Base-by-base conservation (phyloP, 805 yeast species). In the Kluyveromyces lactis region DNA sequence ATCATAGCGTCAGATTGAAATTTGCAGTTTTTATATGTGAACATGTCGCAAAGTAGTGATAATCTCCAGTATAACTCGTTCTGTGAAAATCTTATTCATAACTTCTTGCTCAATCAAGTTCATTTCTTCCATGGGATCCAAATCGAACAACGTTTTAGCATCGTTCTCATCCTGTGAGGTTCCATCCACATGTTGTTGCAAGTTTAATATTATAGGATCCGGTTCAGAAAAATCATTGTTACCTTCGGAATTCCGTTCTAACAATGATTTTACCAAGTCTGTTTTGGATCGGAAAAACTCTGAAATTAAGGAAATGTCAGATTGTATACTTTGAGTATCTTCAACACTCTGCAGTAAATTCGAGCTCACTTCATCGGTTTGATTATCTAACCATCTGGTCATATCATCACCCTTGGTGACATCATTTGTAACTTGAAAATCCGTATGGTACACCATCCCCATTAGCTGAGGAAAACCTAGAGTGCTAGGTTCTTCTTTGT, bases 11-110 rank as follows among this genome's bases (percentile, higher is more conserved):
- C n/a, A n/a, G n/a, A n/a, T n/a, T n/a, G n/a, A n/a, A n/a, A n/a
- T n/a, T n/a, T n/a, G n/a, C n/a, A n/a, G 11, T 11, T 12, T 6
- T 27, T 27, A 15, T 12, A n/a, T 11, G 7, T 27, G 30, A 7
- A 27, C 11, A 6, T 30, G n/a, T 18, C 15, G 21, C 30, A 34
- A 26, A 10, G 18, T 26, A 4, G 29, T n/a, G 7, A 13, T 15
- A 4, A 34, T 24, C 11, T 34, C 37, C n/a, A n/a, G 16, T n/a
- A 34, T 34, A 11, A 34, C 27, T 12, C 30, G 11, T 18, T 34
- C 37, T 5, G 37, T 24, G 30, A 34, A 34, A 3, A 34, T 26
- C 19, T 24, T 10, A 19, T 18, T 30, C 21, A 30, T 30, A 11
- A 30, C 33, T 18, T 15, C 33, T 10, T 9, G 10, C 6, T 30